Evolutionary conservation across 176 grass and related monocot genomes (phyloP).

Genomic region (Tillandsia leiboldiana): DNA sequence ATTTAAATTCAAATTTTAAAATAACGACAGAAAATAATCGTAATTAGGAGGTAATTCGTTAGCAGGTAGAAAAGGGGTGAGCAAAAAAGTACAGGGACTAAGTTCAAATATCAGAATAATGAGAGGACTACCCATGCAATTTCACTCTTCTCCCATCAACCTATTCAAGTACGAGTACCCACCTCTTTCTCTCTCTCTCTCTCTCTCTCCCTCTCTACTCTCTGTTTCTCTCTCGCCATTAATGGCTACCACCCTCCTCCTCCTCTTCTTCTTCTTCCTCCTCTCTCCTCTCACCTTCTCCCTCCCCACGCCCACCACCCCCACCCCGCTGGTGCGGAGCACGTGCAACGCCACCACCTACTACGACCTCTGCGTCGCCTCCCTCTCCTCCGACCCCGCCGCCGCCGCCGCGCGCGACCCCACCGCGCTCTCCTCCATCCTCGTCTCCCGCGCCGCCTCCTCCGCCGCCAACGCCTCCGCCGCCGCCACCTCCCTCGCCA

Average conservation of each 20-base stretch:
- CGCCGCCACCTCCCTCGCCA: slow-evolving; percentile 29
- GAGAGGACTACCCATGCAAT: too few species aligned
- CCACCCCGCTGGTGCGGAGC: slow-evolving; percentile 32
- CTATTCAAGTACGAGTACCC: background rate
- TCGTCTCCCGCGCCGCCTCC: slow-evolving; percentile 35
- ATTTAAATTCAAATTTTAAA: too few species aligned
- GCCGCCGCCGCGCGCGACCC: slow-evolving; percentile 50
- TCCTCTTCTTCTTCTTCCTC: slow-evolving; percentile 19
- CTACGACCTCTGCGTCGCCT: slow-evolving; percentile 63
- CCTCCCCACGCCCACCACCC: background rate
- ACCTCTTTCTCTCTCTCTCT: slow-evolving; percentile 3
- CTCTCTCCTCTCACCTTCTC: slow-evolving; percentile 2
- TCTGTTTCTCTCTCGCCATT: background rate
- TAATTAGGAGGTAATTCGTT: too few species aligned
- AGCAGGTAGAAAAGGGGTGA: too few species aligned
- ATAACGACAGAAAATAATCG: too few species aligned
- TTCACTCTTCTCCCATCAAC: too few species aligned
- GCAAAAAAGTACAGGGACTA: too few species aligned
- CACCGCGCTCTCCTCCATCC: slow-evolving; percentile 56
- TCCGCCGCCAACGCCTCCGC: slow-evolving; percentile 43
- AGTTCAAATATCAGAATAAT: too few species aligned
- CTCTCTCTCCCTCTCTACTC: background rate
- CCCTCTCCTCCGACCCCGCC: slow-evolving; percentile 52
- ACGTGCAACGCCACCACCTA: slow-evolving; percentile 77
- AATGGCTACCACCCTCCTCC: slow-evolving; percentile 13